Base-by-base conservation (phyloP, 495 filamentous ascomycete species). In the Talaromyces thailandensis region DNA sequence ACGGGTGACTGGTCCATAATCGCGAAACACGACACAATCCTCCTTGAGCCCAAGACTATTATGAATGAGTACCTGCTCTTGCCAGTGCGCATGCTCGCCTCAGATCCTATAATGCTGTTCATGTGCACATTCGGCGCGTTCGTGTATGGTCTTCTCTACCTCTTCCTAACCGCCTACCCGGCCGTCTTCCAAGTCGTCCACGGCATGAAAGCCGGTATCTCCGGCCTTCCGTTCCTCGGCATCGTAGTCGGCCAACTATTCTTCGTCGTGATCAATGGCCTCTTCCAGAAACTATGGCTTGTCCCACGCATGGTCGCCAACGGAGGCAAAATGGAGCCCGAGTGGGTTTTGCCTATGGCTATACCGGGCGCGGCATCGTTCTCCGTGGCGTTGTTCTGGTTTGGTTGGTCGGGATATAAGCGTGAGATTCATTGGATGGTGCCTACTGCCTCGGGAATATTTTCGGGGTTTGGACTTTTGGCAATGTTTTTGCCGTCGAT, bases 341-440 rank as follows among this genome's bases (percentile, higher is more conserved):
- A 96, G 76, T 95, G 92, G 89, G 88, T 90, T 68, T 80, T 95
- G 6, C 89, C 89, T 0, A 84, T 87, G 0, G 87, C 91, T 61
- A 90, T 96, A 28, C 75, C 84, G 32, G 92, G 91, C 16, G 90
- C 90, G 63, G 76, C 85, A 16, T 72, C 86, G 40, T 96, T 96
- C 68, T 79, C 90, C 2, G 77, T 67, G 14, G 91, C 91, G 3
- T 82, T 95, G 5, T 93, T 95, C 79, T 93, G 90, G 90, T 93
- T 93, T 70, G 89, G 88, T 24, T 95, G 91, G 91, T 84, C 88
- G 0, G 77, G 77, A 3, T 94, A 91, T 75, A 81, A 77, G 53
- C 67, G 63, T 0, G 74, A 79, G 48, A 82, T 92, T 58, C 91
- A 88, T 71, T 96, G 91, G 92, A 92, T 94, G 59, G 90, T 86